A percentile compares a stretch with the other conserved stretches of the same genome.
Evolutionary conservation across 129 eudicot species (phyloP).

Genomic region (Flaveria brownii): DNA sequence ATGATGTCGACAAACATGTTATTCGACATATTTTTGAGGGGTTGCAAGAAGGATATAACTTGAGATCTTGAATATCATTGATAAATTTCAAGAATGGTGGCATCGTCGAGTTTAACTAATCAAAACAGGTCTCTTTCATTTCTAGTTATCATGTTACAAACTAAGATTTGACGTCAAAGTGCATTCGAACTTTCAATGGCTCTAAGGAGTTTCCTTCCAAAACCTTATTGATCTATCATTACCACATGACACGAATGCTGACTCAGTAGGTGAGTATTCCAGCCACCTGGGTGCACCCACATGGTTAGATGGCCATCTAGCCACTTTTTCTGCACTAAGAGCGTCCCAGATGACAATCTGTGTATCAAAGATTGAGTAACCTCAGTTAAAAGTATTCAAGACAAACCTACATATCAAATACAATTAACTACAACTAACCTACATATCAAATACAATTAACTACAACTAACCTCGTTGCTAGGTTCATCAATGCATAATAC

Average conservation of each 20-base stretch:
- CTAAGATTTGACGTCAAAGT: not conserved
- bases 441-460: slow-evolving; percentile 11
- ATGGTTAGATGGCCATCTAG: slow-evolving; percentile 80
- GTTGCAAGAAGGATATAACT: not conserved
- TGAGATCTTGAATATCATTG: not conserved
- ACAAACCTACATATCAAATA: slow-evolving; percentile 3
- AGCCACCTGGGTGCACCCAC: slow-evolving; percentile 79
- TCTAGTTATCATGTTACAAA: slow-evolving; percentile 22
- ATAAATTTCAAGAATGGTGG: not conserved
- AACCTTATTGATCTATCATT: slow-evolving; percentile 67
- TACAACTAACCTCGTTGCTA: slow-evolving; percentile 67
- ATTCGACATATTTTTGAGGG: not conserved
- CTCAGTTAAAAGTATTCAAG: not conserved
- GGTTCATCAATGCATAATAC: slow-evolving; percentile 69
- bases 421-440: slow-evolving; percentile 45
- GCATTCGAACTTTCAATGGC: slow-evolving; percentile 1
- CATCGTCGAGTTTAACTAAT: not conserved
- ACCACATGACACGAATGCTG: slow-evolving; percentile 78
- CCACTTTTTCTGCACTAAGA: slow-evolving; percentile 73
- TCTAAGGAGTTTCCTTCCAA: slow-evolving; percentile 68
- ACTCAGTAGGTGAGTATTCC: slow-evolving; percentile 76
- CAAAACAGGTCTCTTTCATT: not conserved
- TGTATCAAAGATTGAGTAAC: not conserved
- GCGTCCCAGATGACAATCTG: slow-evolving; percentile 94
- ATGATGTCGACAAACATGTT: not conserved